Evolutionary conservation across 371 early-diverging fungal genomes (phyloP).

Genomic region (Mucor circinelloides): DNA sequence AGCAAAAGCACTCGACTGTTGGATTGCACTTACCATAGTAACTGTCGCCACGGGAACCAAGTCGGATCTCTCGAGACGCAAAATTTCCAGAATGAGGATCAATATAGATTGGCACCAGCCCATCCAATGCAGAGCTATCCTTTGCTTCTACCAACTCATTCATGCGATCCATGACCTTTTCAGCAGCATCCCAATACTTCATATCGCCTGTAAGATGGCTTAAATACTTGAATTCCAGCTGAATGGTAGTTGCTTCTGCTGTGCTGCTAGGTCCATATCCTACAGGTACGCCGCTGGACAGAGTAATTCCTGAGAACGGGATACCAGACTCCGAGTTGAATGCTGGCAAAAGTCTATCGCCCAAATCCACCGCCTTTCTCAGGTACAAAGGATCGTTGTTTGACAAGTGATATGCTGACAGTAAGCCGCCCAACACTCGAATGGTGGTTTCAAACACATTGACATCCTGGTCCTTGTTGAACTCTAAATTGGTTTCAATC

Average conservation of each 20-base stretch:
- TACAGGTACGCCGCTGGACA: slow-evolving; percentile 44
- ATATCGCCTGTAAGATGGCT: slow-evolving; percentile 73
- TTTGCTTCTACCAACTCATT: slow-evolving; percentile 37
- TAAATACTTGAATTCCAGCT: slow-evolving; percentile 89
- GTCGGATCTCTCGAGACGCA: slow-evolving; percentile 54
- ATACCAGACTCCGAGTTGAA: slow-evolving; percentile 77
- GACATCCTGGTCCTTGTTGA: slow-evolving; percentile 73
- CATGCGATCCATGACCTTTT: slow-evolving; percentile 67
- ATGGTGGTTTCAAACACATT: slow-evolving; percentile 95
- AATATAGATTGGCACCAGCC: slow-evolving; percentile 80
- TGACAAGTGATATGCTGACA: slow-evolving; percentile 81
- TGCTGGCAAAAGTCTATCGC: slow-evolving; percentile 75
- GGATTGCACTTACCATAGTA: slow-evolving; percentile 77
- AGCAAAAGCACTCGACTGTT: neutral
- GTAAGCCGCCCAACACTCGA: slow-evolving; percentile 87
- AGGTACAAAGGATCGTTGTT: slow-evolving; percentile 68
- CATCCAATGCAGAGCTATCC: slow-evolving; percentile 54
- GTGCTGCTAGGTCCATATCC: slow-evolving; percentile 60
- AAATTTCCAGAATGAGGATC: slow-evolving; percentile 50
- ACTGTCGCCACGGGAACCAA: slow-evolving; percentile 88
- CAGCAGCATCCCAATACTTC: slow-evolving; percentile 72
- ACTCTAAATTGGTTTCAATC: slow-evolving; percentile 62
- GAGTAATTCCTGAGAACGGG: slow-evolving; percentile 74
- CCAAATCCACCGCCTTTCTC: slow-evolving; percentile 78
- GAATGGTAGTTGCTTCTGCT: slow-evolving; percentile 87